Evolutionary conservation across 1,284 basidiomycete genomes (phyloP), one percentile per base, ranked within the genome.

Genomic region (Ustilago xerochloae): DNA sequence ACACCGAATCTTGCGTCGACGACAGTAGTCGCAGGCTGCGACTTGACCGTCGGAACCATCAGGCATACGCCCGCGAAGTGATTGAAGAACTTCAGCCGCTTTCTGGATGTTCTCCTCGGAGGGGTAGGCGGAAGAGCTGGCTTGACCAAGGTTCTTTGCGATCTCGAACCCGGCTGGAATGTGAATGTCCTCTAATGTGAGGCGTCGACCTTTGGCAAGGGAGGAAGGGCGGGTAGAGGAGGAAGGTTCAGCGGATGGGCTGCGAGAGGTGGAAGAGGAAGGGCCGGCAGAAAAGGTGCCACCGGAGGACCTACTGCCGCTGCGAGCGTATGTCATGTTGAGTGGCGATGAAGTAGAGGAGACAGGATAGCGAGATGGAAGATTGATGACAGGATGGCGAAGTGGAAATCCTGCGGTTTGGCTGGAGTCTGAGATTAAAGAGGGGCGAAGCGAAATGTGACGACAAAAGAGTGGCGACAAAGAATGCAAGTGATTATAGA

Each of bases 161-260:
- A 74, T 64, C 50, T 74, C 71, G 22, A 74, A 74, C 43, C 71
- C 71, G 46, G 65, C 71, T 3, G 71, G 71, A 29, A 74, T 69
- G 55, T 74, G 71, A 15, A 74, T 74, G 33, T 74, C 71, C 35
- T 68, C 53, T 8, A 74, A 51, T 1, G 71, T 74, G 32, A 74
- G 53, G 0, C 71, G 71, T 12, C 67, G 66, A 5, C 53, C 41
- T 39, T 39, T 60, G 18, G 41, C 49, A 36, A 18, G 7, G 12
- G 68, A 66, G 12, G 63, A 57, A 16, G 57, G 47, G 48, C 51
- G 47, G 10, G 43, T 57, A 2, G 53, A 63, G 58, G 62, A 55
- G 24, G 66, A 59, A 8, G 61, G 59, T 12, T 60, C 59, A 12
- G 24, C 49, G n/a, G 65, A 68, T 16, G 51, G 51, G 36, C 51